A percentile compares a stretch with the other conserved stretches of the same genome.
These are phyloP conservation scores for Senecio squalidus DNA, from an alignment of 140 eudicot genomes.

Conservation along the genomic window DNA sequence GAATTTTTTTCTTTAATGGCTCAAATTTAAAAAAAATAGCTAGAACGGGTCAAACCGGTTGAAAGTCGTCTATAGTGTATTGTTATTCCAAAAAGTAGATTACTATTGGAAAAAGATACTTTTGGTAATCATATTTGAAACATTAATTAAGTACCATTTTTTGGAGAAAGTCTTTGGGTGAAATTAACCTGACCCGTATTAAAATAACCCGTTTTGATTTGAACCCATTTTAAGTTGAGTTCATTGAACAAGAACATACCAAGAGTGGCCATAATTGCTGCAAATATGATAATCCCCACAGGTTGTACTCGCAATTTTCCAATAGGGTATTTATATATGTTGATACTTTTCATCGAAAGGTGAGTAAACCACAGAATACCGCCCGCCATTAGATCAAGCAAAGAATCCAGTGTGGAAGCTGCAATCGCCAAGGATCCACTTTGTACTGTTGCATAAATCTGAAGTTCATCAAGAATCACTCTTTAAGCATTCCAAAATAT, in stretches of 20 bases:
- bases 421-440: conserved; percentile 97
- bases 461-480: conserved; percentile 10
- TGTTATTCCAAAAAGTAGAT: too few species aligned
- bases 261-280: conserved; percentile 98
- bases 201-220: too few species aligned
- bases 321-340: conserved; percentile 86
- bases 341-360: conserved; percentile 72
- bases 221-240: not conserved
- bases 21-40: too few species aligned
- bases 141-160: too few species aligned
- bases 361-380: conserved; percentile 95
- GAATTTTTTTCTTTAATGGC: too few species aligned
- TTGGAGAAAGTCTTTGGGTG: too few species aligned
- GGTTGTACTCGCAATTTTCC: conserved; percentile 97
- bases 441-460: conserved; percentile 85
- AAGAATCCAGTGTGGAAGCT: conserved; percentile 93
- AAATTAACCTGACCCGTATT: too few species aligned
- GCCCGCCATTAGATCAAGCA: conserved; percentile 98
- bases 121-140: too few species aligned
- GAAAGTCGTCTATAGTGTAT: too few species aligned
- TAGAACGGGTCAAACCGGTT: too few species aligned
- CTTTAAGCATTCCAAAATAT: not conserved
- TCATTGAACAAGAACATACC: conserved; percentile 38
- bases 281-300: conserved; percentile 88
- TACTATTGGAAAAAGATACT: too few species aligned